These are phyloP conservation scores for Xylaria telfairii DNA, from an alignment of 495 filamentous ascomycete genomes.

Conservation along the genomic window DNA sequence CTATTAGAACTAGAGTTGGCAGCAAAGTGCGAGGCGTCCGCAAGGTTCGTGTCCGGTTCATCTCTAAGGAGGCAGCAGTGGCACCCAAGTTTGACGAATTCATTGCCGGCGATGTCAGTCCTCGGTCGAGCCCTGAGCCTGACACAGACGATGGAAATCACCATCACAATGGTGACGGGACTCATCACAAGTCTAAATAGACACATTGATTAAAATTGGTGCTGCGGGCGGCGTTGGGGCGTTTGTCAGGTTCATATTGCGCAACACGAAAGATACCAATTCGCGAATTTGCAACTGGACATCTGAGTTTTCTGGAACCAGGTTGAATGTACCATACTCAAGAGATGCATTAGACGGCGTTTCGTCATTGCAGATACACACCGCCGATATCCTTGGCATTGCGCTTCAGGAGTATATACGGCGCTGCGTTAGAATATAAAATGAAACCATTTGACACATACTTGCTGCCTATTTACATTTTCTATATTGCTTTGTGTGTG, in stretches of 20 bases:
- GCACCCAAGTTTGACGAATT: constrained; percentile 77
- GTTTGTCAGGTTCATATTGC: constrained; percentile 18
- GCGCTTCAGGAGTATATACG: neutral
- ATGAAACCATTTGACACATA: neutral
- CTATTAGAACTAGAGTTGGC: constrained; percentile 71
- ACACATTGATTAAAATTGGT: neutral
- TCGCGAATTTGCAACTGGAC: constrained; percentile 10
- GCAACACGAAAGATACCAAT: constrained; percentile 20
- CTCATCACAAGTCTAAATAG: constrained; percentile 42
- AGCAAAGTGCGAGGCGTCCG: constrained; percentile 80
- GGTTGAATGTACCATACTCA: constrained; percentile 27
- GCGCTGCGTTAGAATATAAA: constrained; percentile 10
- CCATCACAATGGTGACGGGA: constrained; percentile 41
- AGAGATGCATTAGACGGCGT: constrained; percentile 25
- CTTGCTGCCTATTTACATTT: neutral
- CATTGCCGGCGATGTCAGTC: constrained; percentile 69
- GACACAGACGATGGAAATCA: constrained; percentile 51
- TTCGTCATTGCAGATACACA: constrained; percentile 12
- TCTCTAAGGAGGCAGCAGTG: constrained; percentile 63
- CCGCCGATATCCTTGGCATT: neutral
- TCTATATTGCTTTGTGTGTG: no score
- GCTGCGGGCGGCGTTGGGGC: constrained; percentile 33
- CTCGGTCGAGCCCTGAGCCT: constrained; percentile 69
- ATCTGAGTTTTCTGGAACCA: constrained; percentile 3
- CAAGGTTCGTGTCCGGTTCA: constrained; percentile 80